phyloP scores from a whole-genome alignment of 2,329 filamentous ascomycete genomes.

The Cladosporium oxysporum region DNA sequence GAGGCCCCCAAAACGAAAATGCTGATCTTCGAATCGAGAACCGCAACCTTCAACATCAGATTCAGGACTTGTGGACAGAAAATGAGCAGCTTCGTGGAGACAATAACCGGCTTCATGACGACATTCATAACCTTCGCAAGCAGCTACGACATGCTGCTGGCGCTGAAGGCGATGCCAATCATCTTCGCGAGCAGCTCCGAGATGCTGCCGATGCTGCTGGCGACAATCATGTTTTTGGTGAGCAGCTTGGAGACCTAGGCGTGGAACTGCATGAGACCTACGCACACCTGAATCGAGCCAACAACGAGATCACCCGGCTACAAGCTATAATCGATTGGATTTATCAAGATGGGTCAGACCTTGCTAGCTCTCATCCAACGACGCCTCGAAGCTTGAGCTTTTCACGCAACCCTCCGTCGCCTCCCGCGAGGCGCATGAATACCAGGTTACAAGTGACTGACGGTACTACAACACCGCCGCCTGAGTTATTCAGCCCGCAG shows the following conservation, averaged over 20 bases:
- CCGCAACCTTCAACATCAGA: neutral
- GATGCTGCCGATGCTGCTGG: neutral
- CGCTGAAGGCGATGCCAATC: neutral
- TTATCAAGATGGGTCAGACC: neutral
- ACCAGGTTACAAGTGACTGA: neutral
- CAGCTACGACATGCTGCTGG: neutral
- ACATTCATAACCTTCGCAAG: no score
- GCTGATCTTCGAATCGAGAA: neutral
- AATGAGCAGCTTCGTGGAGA: neutral
- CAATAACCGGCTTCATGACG: neutral
- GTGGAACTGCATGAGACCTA: neutral
- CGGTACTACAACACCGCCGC: neutral
- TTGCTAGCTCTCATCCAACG: neutral
- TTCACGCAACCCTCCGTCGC: neutral
- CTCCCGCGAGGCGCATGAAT: neutral
- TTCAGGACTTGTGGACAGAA: neutral
- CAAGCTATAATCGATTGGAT: neutral
- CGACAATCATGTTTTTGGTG: no score
- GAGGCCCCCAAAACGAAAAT: neutral
- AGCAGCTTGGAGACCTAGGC: no score
- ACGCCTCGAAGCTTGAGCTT: neutral
- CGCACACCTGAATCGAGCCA: neutral
- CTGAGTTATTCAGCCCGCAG: neutral
- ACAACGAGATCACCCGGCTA: neutral
- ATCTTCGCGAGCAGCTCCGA: neutral